These are phyloP conservation scores for Phytopythium vexans DNA, from an alignment of 352 stramenopile species.

Conservation along the genomic window DNA sequence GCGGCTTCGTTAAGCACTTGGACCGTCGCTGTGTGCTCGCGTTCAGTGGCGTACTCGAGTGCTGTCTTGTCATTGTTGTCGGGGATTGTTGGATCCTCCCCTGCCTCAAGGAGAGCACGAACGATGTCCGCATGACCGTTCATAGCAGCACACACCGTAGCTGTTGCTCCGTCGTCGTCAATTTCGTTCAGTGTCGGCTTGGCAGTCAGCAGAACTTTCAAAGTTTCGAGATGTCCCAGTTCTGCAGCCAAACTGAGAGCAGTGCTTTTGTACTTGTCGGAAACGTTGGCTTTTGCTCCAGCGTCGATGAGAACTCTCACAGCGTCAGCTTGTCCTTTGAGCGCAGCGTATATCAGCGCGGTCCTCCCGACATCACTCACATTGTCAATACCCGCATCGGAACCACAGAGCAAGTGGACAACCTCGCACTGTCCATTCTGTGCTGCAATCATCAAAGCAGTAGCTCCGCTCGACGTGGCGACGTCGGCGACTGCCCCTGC, in stretches of 20 bases:
- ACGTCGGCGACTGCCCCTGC: not conserved
- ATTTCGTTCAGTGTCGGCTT: conserved; percentile 1
- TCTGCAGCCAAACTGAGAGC: conserved; percentile 1
- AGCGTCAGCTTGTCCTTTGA: conserved; percentile 2
- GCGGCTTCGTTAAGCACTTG: conserved; percentile 9
- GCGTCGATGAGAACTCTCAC: conserved; percentile 9
- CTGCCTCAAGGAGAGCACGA: not conserved
- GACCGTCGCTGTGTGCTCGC: conserved; percentile 3
- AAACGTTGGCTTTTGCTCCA: conserved; percentile 6
- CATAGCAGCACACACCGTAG: not conserved
- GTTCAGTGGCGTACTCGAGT: not conserved
- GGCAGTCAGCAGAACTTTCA: conserved; percentile 1
- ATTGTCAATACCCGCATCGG: no score
- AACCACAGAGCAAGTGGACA: not conserved
- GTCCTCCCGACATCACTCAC: not conserved
- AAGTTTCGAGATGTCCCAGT: not conserved
- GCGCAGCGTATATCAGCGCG: not conserved
- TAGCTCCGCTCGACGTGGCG: conserved; percentile 12
- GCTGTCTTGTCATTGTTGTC: not conserved
- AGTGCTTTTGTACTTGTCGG: conserved; percentile 2
- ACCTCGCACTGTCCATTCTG: conserved; percentile 10
- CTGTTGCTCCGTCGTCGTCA: not conserved
- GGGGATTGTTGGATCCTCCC: not conserved
- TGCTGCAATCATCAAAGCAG: conserved; percentile 16
- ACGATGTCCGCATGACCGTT: conserved; percentile 5